A percentile compares a stretch with the other conserved stretches of the same genome.
phyloP scores from a whole-genome alignment of 345 rosid species.

The Bruguiera gymnorhiza region DNA sequence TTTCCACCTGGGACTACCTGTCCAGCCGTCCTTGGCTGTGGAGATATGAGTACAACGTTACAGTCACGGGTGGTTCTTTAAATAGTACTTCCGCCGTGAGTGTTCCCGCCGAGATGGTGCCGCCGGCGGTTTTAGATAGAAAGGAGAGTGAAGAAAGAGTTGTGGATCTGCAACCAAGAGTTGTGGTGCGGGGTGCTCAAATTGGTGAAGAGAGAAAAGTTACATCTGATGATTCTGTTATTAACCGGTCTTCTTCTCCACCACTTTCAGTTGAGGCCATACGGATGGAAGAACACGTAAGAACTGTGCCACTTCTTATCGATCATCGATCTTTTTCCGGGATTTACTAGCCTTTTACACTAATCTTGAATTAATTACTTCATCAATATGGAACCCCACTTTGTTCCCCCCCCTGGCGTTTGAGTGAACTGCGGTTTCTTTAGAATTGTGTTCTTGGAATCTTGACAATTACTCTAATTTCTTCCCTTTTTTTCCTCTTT shows the following conservation, averaged over 20 bases:
- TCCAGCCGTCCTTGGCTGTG: conserved; percentile 13
- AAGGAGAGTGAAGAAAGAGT: background rate
- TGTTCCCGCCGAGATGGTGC: background rate
- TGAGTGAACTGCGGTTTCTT: too few relatives aligned
- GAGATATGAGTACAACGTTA: background rate
- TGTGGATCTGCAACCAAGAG: conserved; percentile 15
- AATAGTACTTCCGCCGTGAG: background rate
- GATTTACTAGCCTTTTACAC: too few relatives aligned
- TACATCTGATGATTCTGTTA: conserved; percentile 1
- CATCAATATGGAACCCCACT: too few relatives aligned
- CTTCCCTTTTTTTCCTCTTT: too few relatives aligned
- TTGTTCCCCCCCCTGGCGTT: too few relatives aligned
- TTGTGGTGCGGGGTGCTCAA: background rate
- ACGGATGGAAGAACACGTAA: conserved; percentile 17
- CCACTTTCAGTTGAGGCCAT: background rate
- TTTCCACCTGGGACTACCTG: conserved; percentile 11
- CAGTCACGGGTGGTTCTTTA: background rate
- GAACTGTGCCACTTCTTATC: background rate
- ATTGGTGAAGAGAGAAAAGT: background rate
- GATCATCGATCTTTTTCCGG: background rate
- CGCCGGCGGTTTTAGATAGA: conserved; percentile 6
- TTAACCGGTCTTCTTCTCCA: conserved; percentile 9
- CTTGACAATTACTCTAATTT: too few relatives aligned
- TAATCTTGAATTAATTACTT: too few relatives aligned
- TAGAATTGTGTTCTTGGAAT: too few relatives aligned